phyloP scores from a whole-genome alignment of 768 basidiomycete genomes.

The Boletus subparvulus region DNA sequence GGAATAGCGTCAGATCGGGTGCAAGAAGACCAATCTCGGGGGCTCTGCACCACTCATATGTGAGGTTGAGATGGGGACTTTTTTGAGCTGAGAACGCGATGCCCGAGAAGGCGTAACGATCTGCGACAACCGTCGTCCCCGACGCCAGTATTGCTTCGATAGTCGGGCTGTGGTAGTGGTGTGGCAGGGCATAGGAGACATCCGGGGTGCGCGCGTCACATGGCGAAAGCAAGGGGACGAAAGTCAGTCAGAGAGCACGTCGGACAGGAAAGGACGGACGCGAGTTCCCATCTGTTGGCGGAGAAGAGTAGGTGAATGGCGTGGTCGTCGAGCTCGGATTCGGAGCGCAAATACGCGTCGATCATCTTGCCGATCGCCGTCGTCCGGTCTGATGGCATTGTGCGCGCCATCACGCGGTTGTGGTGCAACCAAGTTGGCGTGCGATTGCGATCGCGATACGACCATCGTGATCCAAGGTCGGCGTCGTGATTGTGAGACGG shows the following conservation, averaged over 20 bases:
- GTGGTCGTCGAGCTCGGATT: constrained; percentile 86
- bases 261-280: constrained; percentile 46
- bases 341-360: constrained; percentile 81
- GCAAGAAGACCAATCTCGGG: constrained; percentile 88
- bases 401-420: background rate
- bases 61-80: constrained; percentile 39
- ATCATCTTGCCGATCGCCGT: constrained; percentile 93
- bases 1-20: constrained; percentile 86
- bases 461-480: too few relatives aligned
- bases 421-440: background rate
- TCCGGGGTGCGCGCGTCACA: background rate
- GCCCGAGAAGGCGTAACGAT: constrained; percentile 96
- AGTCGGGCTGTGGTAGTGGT: constrained; percentile 41
- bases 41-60: constrained; percentile 79
- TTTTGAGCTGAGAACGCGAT: constrained; percentile 83
- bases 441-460: background rate
- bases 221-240: background rate
- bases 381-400: constrained; percentile 65
- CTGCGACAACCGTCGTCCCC: constrained; percentile 80
- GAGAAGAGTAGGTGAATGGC: constrained; percentile 94
- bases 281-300: constrained; percentile 95
- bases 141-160: constrained; percentile 58
- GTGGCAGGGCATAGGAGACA: background rate
- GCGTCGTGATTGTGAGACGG: background rate
- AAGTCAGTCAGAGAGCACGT: background rate